Evolutionary conservation across 176 grass and related monocot genomes (phyloP).

Genomic region (Poa annua): DNA sequence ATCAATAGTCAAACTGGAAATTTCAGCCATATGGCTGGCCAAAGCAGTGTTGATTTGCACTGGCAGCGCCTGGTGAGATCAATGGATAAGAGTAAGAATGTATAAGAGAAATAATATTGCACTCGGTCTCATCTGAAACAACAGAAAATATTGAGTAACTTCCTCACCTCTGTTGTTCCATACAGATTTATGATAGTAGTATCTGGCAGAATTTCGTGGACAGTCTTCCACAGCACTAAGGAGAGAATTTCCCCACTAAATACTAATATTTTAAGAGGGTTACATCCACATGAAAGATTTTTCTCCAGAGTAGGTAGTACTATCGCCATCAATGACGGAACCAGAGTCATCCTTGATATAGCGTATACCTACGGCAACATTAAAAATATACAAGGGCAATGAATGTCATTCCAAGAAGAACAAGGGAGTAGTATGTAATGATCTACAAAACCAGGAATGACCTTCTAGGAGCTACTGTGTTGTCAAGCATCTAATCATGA

Average conservation of each 20-base stretch:
- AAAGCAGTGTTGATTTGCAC: not conserved
- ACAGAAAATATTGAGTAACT: slow-evolving; percentile 45
- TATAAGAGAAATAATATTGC: not conserved
- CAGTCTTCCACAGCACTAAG: slow-evolving; percentile 64
- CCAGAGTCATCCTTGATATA: slow-evolving; percentile 82
- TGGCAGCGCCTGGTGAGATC: not conserved
- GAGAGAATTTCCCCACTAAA: slow-evolving; percentile 83
- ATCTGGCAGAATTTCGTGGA: slow-evolving; percentile 58
- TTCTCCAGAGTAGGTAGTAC: slow-evolving; percentile 55
- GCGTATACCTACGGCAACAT: slow-evolving; percentile 49
- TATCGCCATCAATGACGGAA: slow-evolving; percentile 78
- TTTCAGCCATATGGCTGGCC: not conserved
- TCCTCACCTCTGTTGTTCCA: slow-evolving; percentile 85
- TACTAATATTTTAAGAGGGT: slow-evolving; percentile 69
- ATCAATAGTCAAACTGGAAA: slow-evolving; percentile 19
- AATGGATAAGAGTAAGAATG: not conserved
- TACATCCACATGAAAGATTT: slow-evolving; percentile 48
- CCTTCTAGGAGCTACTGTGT: not conserved
- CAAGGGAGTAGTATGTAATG: not conserved
- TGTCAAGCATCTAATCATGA: slow-evolving; percentile 17
- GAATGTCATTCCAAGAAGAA: slow-evolving; percentile 30
- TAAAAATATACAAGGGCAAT: slow-evolving; percentile 27
- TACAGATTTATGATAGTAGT: slow-evolving; percentile 83
- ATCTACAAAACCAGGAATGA: slow-evolving; percentile 23
- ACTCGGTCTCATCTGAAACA: slow-evolving; percentile 7